These are phyloP conservation scores for Aschersonia sp. DNA, from an alignment of 2,329 filamentous ascomycete genomes.

Conservation along the genomic window DNA sequence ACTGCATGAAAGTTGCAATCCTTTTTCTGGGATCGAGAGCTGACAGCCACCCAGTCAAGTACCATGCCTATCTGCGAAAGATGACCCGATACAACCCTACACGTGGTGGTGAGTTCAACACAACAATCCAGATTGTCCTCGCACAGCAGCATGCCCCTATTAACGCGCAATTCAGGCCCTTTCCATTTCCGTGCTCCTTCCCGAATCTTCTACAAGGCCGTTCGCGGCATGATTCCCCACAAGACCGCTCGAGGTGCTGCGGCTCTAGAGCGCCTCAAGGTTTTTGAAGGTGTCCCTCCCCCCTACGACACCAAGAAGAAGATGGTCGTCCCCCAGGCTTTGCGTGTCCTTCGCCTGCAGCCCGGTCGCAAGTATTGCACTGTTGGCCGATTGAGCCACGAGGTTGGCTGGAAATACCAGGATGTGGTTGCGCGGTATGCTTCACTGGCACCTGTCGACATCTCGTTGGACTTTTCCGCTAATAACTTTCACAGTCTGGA, in stretches of 20 bases:
- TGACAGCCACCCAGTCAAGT: slow-evolving; percentile 75
- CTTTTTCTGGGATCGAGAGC: slow-evolving; percentile 10
- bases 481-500: slow-evolving; percentile 55
- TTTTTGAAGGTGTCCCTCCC: slow-evolving; percentile 97
- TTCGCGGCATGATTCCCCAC: slow-evolving; percentile 99
- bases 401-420: slow-evolving; percentile 99
- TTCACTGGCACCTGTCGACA: background rate
- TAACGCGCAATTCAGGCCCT: slow-evolving; percentile 48
- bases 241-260: slow-evolving; percentile 97
- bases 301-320: slow-evolving; percentile 99
- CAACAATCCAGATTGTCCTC: background rate
- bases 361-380: slow-evolving; percentile 99
- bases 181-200: slow-evolving; percentile 99
- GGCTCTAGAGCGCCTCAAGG: slow-evolving; percentile 96
- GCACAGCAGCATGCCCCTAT: slow-evolving; percentile 1
- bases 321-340: slow-evolving; percentile 96
- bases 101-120: slow-evolving; percentile 65
- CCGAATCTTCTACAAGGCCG: slow-evolving; percentile 99
- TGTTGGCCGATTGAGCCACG: slow-evolving; percentile 91
- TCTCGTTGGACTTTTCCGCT: slow-evolving; percentile 2
- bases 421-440: slow-evolving; percentile 95
- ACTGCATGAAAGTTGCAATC: slow-evolving; percentile 78
- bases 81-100: slow-evolving; percentile 99
- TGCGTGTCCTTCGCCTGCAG: slow-evolving; percentile 91
- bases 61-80: slow-evolving; percentile 99